Evolutionary conservation across 345 rosid species (phyloP).

Genomic region (Angophora floribunda): DNA sequence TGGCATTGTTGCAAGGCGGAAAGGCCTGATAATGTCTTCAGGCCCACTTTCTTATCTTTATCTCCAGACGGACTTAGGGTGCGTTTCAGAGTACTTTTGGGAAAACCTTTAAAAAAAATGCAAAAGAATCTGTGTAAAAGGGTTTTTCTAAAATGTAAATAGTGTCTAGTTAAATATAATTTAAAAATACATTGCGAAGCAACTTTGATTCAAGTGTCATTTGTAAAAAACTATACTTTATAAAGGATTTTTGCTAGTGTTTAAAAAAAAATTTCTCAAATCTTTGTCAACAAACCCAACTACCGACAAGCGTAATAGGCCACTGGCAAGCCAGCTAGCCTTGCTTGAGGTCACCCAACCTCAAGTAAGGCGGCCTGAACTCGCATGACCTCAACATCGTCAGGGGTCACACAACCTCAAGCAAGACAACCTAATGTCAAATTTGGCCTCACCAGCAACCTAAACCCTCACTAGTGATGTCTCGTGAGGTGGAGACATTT

Average conservation of each 20-base stretch:
- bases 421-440: not conserved
- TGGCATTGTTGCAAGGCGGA: not conserved
- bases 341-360: not conserved
- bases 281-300: not conserved
- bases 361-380: not conserved
- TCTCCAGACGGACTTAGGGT: not conserved
- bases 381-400: not conserved
- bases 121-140: not conserved
- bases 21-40: not conserved
- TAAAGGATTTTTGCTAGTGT: not conserved
- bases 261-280: not conserved
- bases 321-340: not conserved
- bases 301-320: rapidly evolving
- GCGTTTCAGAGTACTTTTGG: not conserved
- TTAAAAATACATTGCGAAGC: too few relatives aligned
- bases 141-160: too few relatives aligned
- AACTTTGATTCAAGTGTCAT: too few relatives aligned
- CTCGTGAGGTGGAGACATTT: not conserved
- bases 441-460: not conserved
- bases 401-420: not conserved
- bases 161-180: too few relatives aligned
- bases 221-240: not conserved
- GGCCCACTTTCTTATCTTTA: not conserved
- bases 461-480: not conserved
- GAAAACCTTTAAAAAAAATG: not conserved